Evolutionary conservation across 78 protist genomes (phyloP).

Genomic region (Dictyostelium firmibasis): DNA sequence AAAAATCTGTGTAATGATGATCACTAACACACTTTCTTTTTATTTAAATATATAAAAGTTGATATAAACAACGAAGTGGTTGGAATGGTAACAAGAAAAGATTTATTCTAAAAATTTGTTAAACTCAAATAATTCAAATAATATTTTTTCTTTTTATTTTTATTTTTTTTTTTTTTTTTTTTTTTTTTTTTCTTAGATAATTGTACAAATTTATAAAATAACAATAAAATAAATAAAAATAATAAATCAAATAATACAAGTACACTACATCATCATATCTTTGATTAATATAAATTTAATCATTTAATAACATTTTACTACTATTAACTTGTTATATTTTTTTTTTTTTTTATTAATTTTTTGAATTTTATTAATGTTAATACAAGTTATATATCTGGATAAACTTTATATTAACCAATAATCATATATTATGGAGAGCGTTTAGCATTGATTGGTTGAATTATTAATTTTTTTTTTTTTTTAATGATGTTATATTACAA

Average conservation of each 20-base stretch:
- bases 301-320: background rate
- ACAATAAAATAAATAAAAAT: no score
- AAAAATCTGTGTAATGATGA: background rate
- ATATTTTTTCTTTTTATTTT: no score
- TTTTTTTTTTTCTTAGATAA: background rate
- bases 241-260: background rate
- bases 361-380: background rate
- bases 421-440: background rate
- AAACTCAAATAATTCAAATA: background rate
- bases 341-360: no score
- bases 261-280: background rate
- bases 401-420: background rate
- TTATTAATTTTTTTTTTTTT: background rate
- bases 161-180: no score
- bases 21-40: no score
- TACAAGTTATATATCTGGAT: background rate
- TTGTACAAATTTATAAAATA: background rate
- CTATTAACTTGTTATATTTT: no score
- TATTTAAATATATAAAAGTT: background rate
- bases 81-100: conserved; percentile 73
- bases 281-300: no score
- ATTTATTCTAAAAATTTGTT: conserved; percentile 34
- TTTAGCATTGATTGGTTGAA: background rate
- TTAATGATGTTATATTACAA: background rate
- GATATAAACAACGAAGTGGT: conserved; percentile 67